phyloP scores from a whole-genome alignment of 192 early-diverging fungal species.

The Coemansia sp. region DNA sequence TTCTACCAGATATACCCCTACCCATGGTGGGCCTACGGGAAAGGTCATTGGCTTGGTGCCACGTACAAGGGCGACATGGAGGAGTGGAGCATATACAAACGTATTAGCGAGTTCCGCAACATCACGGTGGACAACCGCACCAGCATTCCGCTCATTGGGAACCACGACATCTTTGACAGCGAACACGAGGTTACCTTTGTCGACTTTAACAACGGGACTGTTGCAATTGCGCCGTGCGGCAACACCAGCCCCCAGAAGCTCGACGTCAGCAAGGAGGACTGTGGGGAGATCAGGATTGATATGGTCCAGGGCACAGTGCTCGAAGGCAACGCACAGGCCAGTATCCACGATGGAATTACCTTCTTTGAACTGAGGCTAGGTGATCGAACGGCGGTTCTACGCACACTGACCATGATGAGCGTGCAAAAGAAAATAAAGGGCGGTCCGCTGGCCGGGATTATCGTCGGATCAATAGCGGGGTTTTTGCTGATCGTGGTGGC shows the following conservation, averaged over 20 bases:
- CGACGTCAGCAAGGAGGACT: slow-evolving; percentile 6
- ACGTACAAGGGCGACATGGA: slow-evolving; percentile 36
- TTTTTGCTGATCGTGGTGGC: slow-evolving; percentile 7
- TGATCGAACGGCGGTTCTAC: slow-evolving; percentile 5
- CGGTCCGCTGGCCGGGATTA: slow-evolving; percentile 34
- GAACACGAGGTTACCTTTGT: slow-evolving; percentile 19
- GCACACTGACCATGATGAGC: slow-evolving; percentile 40
- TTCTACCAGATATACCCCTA: slow-evolving; percentile 43
- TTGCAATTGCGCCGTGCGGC: slow-evolving; percentile 33
- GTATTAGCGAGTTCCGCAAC: slow-evolving; percentile 33
- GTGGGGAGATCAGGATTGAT: slow-evolving; percentile 25
- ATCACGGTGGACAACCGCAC: slow-evolving; percentile 34
- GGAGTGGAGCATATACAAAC: too few relatives aligned
- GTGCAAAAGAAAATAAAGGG: slow-evolving; percentile 10
- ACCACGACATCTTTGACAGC: slow-evolving; percentile 28
- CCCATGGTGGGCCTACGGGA: slow-evolving; percentile 43
- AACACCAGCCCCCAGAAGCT: slow-evolving; percentile 15
- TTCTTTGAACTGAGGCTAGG: slow-evolving; percentile 39
- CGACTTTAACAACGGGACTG: slow-evolving; percentile 44
- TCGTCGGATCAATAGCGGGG: slow-evolving; percentile 30
- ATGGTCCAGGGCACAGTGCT: slow-evolving; percentile 23
- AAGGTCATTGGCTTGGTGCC: slow-evolving; percentile 12
- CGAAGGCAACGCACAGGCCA: slow-evolving; percentile 15
- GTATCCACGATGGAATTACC: slow-evolving; percentile 22
- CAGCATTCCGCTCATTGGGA: slow-evolving; percentile 20